phyloP scores from a whole-genome alignment of 2,329 filamentous ascomycete genomes.

The Acrocalymma vagum region DNA sequence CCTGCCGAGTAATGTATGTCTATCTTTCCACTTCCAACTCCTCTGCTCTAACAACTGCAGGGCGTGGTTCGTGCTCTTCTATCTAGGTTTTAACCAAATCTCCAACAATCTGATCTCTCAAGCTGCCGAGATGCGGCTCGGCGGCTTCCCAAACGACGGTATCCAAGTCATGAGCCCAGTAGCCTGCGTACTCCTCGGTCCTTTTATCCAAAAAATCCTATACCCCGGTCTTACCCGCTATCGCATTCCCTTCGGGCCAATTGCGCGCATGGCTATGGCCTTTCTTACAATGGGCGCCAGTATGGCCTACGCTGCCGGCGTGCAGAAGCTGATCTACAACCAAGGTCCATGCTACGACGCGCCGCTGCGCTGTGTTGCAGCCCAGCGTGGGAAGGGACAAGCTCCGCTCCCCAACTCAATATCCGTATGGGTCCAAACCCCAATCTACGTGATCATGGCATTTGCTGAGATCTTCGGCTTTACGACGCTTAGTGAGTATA shows the following conservation, averaged over 20 bases:
- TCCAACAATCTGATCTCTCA: conserved; percentile 41
- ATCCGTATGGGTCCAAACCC: conserved; percentile 47
- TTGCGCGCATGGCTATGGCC: conserved; percentile 26
- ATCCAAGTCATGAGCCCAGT: conserved; percentile 31
- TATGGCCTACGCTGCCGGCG: conserved; percentile 30
- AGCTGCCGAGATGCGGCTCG: conserved; percentile 36
- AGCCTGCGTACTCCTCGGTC: conserved; percentile 32
- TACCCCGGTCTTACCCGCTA: conserved; percentile 23
- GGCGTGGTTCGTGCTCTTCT: conserved; percentile 40
- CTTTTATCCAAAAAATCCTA: conserved; percentile 26
- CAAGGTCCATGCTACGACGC: conserved; percentile 34
- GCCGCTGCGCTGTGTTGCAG: conserved; percentile 48
- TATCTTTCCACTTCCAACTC: conserved; percentile 18
- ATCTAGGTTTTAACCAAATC: conserved; percentile 38
- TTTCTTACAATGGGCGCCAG: conserved; percentile 23
- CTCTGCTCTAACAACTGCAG: no score
- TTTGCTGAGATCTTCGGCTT: conserved; percentile 52
- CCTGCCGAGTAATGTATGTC: conserved; percentile 28
- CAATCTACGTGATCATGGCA: conserved; percentile 45
- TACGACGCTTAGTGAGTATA: conserved; percentile 49
- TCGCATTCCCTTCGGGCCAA: conserved; percentile 28
- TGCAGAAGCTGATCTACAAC: conserved; percentile 37
- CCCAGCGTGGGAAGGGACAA: conserved; percentile 13
- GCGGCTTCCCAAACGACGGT: conserved; percentile 42
- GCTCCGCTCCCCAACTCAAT: conserved; percentile 48